Evolutionary conservation across 768 basidiomycete species (phyloP), one percentile per base, ranked within the genome.

Genomic region (Lactifluus volemus): DNA sequence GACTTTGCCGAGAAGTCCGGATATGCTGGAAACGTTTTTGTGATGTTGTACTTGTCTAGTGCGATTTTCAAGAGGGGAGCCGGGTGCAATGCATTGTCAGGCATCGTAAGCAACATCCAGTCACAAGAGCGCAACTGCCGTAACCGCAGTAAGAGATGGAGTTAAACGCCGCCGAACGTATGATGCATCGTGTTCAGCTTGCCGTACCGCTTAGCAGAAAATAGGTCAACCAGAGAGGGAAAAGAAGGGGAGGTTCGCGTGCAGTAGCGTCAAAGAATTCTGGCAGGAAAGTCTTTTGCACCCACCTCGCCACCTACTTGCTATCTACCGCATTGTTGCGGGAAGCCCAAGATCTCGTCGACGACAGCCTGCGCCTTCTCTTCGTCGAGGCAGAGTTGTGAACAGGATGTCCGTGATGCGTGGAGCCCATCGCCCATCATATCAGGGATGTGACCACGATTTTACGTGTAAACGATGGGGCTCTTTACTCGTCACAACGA

Each of bases 71-170:
- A 25, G 25, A 25, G 25, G 25, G 1, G 25, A 25, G 25, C 25
- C 87, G 84, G 67, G 32, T 87, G 88, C 72, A 87, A 38, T 38
- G 77, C 68, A 92, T 91, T 88, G 73, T 93, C 91, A 3, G 87
- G 84, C 61, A 85, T 90, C 5, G 88, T 90, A 74, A 91, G 90
- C 42, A 92, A 76, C 91, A 93, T 93, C 72, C 85, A 87, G 79
- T 91, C 88, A 67, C 80, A 89, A 7, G 75, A 89, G 89, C 51
- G 84, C 86, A 50, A 86, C 85, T 83, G 63, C 53, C 36, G 49
- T 45, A 10, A 57, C 29, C 45, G 25, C 14, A 34, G 42, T 44
- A 14, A 11, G 36, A 38, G 38, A 38, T 7, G 38, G 38, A 11
- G 38, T 32, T 34, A 44, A 61, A 52, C 42, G 17, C 41, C 34